Base-by-base conservation (phyloP, 805 yeast species). In the Candida silvicultrix region DNA sequence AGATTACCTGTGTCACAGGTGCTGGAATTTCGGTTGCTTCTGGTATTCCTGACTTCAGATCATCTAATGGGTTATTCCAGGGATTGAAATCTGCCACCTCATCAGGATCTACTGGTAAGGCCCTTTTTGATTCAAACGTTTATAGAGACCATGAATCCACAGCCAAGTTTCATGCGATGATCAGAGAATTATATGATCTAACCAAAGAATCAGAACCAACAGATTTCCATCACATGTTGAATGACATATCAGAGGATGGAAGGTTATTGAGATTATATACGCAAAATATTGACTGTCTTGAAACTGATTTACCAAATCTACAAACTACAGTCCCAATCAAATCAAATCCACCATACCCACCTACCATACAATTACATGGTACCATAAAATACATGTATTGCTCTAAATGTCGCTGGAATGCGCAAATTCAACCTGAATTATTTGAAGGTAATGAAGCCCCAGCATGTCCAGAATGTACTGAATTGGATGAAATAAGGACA, bases 1-100 rank as follows among this genome's bases (percentile, higher is more conserved):
- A 75, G 50, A 68, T 83, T 28, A 73, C 87, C 2, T 77, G 83
- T 25, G 73, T 89, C 25, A 78, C 90, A 1, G 97, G 97, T 11
- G 97, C 97, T 16, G 97, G 97, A 3, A 78, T 87, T 18, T 87
- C 96, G 12, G 94, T 90, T 45, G 84, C 85, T 25, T 88, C 95
- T 1, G 97, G 97, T 5, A 89, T 89, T 36, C 96, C 96, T 4
- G 94, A 85, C 56, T 85, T 89, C 59, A 68, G 97, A 59, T 85
- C 95, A 8, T 77, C 88, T 1, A 69, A 80, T 49, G 96, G 96
- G 2, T 71, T 89, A 41, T 87, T 89, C 59, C 76, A 78, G 45
- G 77, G 78, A 14, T 62, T 79, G 36, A 67, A 69, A 38, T 52
- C 59, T 1, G 58, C 65, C 2, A 60, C 77, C 54, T 59, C 73